Conservation (phyloP, 2,329 filamentous ascomycete species). For the Alternaria rosae region DNA sequence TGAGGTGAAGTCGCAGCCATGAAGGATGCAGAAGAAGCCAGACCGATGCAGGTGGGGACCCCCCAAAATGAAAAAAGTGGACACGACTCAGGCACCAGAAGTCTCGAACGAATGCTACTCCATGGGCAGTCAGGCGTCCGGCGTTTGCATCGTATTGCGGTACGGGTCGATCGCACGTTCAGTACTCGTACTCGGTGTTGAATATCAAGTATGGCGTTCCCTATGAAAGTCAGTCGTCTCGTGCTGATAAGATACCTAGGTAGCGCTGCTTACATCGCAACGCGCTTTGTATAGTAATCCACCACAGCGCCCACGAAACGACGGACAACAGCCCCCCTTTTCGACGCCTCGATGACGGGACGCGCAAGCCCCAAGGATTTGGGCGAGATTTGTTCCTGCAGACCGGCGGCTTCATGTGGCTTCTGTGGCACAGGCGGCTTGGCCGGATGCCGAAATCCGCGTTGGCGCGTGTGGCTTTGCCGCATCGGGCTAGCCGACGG, state of each 20-base stretch:
- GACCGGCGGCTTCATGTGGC: conserved; percentile 17
- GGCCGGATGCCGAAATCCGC: conserved; percentile 23
- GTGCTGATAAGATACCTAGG: not conserved
- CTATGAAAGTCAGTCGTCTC: not conserved
- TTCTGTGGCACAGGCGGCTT: conserved; percentile 15
- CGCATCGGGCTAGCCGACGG: conserved; percentile 7
- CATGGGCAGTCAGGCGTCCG: not conserved
- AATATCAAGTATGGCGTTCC: not conserved
- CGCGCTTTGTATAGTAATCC: not conserved
- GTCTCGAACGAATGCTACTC: not conserved
- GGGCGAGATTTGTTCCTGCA: conserved; percentile 13
- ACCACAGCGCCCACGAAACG: too few relatives aligned
- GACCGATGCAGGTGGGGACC: not conserved
- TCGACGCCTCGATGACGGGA: conserved; percentile 1
- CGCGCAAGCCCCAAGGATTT: conserved; percentile 15
- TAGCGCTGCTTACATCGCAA: not conserved
- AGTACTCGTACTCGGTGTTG: not conserved
- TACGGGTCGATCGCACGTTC: conserved; percentile 9
- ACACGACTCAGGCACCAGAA: not conserved
- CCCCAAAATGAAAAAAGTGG: not conserved
- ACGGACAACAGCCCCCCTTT: not conserved
- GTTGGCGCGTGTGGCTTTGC: conserved; percentile 14
- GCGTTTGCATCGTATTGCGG: conserved; percentile 1
- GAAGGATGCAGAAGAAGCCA: not conserved
- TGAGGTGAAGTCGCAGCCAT: not conserved